phyloP scores from a whole-genome alignment of 805 yeast genomes.

The Komagataella pastoris region DNA sequence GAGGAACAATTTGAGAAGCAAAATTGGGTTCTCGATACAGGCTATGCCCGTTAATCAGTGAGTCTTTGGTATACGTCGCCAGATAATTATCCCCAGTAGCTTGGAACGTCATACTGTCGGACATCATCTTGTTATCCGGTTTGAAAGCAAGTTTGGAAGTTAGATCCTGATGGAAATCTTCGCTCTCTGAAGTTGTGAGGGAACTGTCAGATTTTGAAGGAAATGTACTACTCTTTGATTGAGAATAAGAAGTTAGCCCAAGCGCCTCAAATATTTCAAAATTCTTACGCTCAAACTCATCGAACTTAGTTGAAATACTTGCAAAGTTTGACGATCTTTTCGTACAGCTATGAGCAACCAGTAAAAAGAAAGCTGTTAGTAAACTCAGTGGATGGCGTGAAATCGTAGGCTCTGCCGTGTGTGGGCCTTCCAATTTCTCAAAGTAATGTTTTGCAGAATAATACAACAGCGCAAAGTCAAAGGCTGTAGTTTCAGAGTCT shows the following conservation, averaged over 20 bases:
- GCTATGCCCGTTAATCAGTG: not conserved
- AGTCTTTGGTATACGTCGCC: not conserved
- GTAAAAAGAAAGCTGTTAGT: not conserved
- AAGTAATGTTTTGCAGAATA: not conserved
- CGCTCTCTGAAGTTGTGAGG: not conserved
- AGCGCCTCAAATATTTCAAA: not conserved
- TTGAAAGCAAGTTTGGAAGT: not conserved
- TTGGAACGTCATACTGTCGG: not conserved
- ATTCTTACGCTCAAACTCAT: not conserved
- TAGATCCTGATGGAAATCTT: not conserved
- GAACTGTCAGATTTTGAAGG: not conserved
- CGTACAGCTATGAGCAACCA: not conserved
- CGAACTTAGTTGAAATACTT: not conserved
- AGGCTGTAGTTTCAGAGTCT: not conserved
- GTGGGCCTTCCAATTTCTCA: not conserved
- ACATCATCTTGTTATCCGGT: not conserved
- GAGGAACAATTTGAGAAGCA: not conserved
- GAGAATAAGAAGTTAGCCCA: not conserved
- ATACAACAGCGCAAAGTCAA: not conserved
- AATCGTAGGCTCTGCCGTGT: not conserved
- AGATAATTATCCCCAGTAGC: not conserved
- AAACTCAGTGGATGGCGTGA: not conserved
- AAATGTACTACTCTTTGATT: not conserved
- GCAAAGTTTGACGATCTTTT: not conserved
- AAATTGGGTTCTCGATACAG: not conserved